Evolutionary conservation across 805 yeast genomes (phyloP).

Genomic region (Myxozyma monticola): DNA sequence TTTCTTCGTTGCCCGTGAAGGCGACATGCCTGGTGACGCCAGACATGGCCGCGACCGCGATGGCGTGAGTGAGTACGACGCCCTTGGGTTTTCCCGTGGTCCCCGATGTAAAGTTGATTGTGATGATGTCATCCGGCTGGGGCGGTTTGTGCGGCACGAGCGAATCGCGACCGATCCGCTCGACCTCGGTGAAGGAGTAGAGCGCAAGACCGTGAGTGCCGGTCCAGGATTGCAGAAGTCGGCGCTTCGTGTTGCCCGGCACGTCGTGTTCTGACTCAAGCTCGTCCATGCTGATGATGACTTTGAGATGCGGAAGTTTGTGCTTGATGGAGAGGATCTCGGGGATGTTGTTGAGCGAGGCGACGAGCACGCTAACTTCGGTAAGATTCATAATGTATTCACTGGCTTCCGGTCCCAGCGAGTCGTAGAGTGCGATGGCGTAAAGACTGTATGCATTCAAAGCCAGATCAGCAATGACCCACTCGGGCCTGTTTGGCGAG

Average conservation of each 20-base stretch:
- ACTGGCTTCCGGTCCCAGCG: constrained; percentile 60
- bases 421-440: constrained; percentile 54
- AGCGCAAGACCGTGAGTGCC: constrained; percentile 9
- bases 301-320: constrained; percentile 47
- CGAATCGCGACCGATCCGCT: constrained; percentile 46
- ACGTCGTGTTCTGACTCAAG: constrained; percentile 34
- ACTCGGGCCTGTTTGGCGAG: constrained; percentile 62
- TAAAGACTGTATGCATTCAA: constrained; percentile 56
- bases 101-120: constrained; percentile 73
- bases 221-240: constrained; percentile 41
- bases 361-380: constrained; percentile 59
- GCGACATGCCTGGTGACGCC: constrained; percentile 1
- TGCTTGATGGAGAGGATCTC: constrained; percentile 50
- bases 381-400: constrained; percentile 62
- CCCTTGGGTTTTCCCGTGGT: constrained; percentile 81
- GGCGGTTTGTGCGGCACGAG: constrained; percentile 54
- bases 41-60: constrained; percentile 32
- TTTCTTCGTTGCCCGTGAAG: constrained; percentile 40
- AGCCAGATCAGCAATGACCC: constrained; percentile 71
- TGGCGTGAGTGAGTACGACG: constrained; percentile 55
- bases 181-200: constrained; percentile 35
- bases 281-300: constrained; percentile 58
- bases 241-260: constrained; percentile 34
- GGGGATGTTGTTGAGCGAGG: constrained; percentile 51
- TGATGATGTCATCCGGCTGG: constrained; percentile 52